A percentile compares a stretch with the other conserved stretches of the same genome.
These are phyloP conservation scores for Leccinum truebloodii DNA, from an alignment of 768 basidiomycete species.

Conservation along the genomic window DNA sequence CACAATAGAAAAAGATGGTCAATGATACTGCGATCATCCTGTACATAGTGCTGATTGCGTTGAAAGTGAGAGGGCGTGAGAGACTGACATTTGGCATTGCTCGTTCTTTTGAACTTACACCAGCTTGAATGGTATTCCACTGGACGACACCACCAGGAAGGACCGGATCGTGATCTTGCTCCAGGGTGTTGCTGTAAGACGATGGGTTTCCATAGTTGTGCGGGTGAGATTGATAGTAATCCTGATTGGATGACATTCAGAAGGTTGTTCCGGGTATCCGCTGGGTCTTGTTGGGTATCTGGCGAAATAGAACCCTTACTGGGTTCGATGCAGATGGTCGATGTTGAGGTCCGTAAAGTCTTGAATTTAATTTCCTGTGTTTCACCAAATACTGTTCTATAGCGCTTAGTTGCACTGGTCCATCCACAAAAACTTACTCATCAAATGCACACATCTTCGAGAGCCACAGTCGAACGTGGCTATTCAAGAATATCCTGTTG, in stretches of 20 bases:
- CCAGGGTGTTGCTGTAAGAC: slow-evolving; percentile 9
- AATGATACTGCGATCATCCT: slow-evolving; percentile 29
- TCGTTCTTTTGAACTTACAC: slow-evolving; percentile 32
- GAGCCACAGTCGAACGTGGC: not conserved
- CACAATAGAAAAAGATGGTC: slow-evolving; percentile 24
- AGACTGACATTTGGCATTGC: slow-evolving; percentile 35
- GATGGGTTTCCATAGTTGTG: slow-evolving; percentile 18
- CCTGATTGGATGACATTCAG: slow-evolving; percentile 28
- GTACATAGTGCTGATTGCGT: slow-evolving; percentile 12
- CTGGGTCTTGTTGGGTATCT: slow-evolving; percentile 17
- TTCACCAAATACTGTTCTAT: not conserved
- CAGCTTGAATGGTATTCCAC: slow-evolving; percentile 21
- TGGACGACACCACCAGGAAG: slow-evolving; percentile 26
- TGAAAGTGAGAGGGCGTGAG: slow-evolving; percentile 12
- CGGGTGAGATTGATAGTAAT: slow-evolving; percentile 21
- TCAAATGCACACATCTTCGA: not conserved
- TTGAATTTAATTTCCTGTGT: not conserved
- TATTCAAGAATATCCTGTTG: not conserved
- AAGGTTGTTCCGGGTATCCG: slow-evolving; percentile 20
- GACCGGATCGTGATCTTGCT: slow-evolving; percentile 35
- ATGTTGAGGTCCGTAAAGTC: slow-evolving; percentile 1
- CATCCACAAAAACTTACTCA: not conserved
- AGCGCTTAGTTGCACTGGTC: slow-evolving; percentile 2
- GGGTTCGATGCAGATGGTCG: slow-evolving; percentile 9
- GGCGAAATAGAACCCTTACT: slow-evolving; percentile 2